phyloP scores from a whole-genome alignment of 257 asterid species.

The Salvia hispanica region DNA sequence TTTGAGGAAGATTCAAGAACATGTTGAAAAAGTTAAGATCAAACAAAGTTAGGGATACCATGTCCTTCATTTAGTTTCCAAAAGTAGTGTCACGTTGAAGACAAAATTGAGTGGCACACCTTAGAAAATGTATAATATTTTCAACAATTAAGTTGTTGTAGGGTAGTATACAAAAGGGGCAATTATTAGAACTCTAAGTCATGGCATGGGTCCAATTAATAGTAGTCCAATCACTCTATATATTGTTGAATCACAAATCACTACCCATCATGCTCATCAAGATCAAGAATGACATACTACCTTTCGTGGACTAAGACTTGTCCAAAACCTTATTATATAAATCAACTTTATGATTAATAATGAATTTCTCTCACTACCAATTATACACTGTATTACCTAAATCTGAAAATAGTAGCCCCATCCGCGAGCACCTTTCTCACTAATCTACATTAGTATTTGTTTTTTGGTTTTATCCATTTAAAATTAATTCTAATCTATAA shows the following conservation, averaged over 20 bases:
- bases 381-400: background rate
- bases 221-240: constrained; percentile 32
- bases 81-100: background rate
- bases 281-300: constrained; percentile 25
- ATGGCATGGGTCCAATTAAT: constrained; percentile 22
- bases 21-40: background rate
- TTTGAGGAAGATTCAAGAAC: background rate
- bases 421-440: no score
- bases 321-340: background rate
- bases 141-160: constrained; percentile 9
- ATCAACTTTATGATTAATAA: no score
- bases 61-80: background rate
- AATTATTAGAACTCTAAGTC: background rate
- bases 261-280: constrained; percentile 14
- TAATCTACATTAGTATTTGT: no score
- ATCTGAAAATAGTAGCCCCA: no score
- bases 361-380: background rate
- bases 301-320: constrained; percentile 26
- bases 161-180: constrained; percentile 14
- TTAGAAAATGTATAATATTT: background rate
- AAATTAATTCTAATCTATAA: no score
- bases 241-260: constrained; percentile 25
- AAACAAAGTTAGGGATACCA: background rate
- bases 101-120: constrained; percentile 33
- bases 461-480: no score